Conservation (phyloP, 768 basidiomycete species). For the Hericium erinaceus region DNA sequence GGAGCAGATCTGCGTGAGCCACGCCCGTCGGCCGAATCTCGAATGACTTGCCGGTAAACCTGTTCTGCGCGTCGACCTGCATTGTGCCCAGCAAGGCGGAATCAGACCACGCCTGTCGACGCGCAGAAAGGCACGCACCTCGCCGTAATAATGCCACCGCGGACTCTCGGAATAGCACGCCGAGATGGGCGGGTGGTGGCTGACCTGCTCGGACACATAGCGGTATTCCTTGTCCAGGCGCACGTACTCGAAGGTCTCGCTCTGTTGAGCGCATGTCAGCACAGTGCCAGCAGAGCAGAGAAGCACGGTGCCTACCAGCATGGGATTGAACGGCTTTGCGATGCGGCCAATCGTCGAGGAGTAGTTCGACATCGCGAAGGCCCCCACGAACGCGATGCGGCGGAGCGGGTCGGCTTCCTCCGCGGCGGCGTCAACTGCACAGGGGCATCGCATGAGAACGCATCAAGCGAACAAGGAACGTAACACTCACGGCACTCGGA, state of each 20-base stretch:
- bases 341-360: constrained; percentile 93
- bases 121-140: constrained; percentile 35
- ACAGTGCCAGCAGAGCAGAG: background rate
- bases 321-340: constrained; percentile 95
- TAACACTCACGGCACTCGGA: constrained; percentile 70
- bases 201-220: constrained; percentile 94
- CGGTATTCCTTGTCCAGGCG: constrained; percentile 81
- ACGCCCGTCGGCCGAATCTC: constrained; percentile 95
- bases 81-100: constrained; percentile 1
- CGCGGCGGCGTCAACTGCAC: constrained; percentile 74
- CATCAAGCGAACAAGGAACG: background rate
- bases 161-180: constrained; percentile 94
- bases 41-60: constrained; percentile 93
- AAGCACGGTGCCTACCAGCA: constrained; percentile 52
- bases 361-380: constrained; percentile 98
- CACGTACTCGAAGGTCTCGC: constrained; percentile 94
- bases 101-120: background rate
- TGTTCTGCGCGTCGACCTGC: constrained; percentile 93
- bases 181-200: constrained; percentile 93
- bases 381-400: constrained; percentile 86
- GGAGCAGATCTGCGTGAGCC: constrained; percentile 75
- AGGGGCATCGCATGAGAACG: background rate
- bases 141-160: constrained; percentile 84
- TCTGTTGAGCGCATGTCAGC: constrained; percentile 27
- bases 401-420: constrained; percentile 67